Conservation (phyloP, 208 protist species). For the Leishmania tropica region DNA sequence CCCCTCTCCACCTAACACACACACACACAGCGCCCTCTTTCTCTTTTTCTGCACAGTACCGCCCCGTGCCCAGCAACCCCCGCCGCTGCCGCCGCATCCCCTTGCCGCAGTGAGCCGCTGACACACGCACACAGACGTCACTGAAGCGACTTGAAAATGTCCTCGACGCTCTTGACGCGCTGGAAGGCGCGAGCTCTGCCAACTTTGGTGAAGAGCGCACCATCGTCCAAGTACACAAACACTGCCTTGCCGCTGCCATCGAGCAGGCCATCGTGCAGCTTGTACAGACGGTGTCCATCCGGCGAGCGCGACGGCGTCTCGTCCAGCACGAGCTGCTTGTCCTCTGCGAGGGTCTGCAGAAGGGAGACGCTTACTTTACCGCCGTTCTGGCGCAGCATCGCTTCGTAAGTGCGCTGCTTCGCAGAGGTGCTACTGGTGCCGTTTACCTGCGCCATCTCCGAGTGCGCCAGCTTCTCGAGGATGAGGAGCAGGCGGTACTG, state of each 20-base stretch:
- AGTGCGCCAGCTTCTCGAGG: conserved; percentile 60
- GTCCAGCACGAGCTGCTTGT: conserved; percentile 68
- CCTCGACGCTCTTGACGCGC: conserved; percentile 64
- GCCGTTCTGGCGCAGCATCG: conserved; percentile 61
- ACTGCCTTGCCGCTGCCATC: conserved; percentile 27
- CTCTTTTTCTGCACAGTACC: too few species aligned
- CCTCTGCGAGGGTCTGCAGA: conserved; percentile 70
- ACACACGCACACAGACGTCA: neutral
- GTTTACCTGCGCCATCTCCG: conserved; percentile 59
- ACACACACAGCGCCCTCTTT: neutral
- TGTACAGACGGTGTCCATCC: conserved; percentile 69
- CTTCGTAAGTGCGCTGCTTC: conserved; percentile 70
- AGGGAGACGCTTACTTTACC: conserved; percentile 70
- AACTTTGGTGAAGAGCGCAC: conserved; percentile 61
- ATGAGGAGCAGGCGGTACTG: conserved; percentile 73
- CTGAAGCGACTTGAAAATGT: conserved; percentile 59
- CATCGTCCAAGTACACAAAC: conserved; percentile 78
- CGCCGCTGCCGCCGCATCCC: neutral
- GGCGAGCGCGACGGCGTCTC: conserved; percentile 60
- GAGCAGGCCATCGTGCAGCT: conserved; percentile 46
- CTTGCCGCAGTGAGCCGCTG: neutral
- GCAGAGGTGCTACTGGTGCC: conserved; percentile 43
- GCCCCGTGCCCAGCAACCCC: neutral
- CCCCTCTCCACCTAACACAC: neutral
- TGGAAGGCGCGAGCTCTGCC: conserved; percentile 48